A percentile compares a stretch with the other conserved stretches of the same genome.
These are phyloP conservation scores for Rhizomucor pusillus DNA, from an alignment of 371 early-diverging fungal genomes.

Conservation along the genomic window DNA sequence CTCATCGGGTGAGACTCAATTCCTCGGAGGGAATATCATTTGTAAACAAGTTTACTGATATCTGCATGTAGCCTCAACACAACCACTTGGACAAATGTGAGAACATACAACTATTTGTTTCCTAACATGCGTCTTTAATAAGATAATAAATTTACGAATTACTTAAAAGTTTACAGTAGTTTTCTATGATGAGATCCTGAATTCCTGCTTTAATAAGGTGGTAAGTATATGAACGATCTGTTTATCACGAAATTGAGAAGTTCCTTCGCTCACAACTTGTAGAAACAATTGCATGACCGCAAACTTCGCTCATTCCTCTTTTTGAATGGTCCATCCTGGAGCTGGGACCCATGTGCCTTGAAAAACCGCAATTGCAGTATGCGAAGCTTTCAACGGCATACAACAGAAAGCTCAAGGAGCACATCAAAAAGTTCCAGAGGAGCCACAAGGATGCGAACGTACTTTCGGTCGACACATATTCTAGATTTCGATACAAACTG, in stretches of 20 bases:
- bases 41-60: neutral
- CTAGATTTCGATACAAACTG: conserved; percentile 3
- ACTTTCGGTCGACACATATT: conserved; percentile 8
- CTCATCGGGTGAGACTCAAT: neutral
- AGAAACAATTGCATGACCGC: neutral
- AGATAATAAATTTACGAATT: neutral
- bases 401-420: conserved; percentile 8
- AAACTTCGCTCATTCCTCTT: neutral
- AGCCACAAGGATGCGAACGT: conserved; percentile 14
- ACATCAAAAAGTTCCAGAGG: conserved; percentile 3
- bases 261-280: neutral
- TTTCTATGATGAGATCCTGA: neutral
- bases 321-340: neutral
- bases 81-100: neutral
- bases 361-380: neutral
- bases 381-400: neutral
- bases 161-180: neutral
- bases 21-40: neutral
- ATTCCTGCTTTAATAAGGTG: neutral
- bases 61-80: neutral
- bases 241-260: neutral
- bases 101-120: too few species aligned
- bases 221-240: neutral
- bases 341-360: neutral
- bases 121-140: neutral